A percentile compares a stretch with the other conserved stretches of the same genome.
Conservation (phyloP, 2,329 filamentous ascomycete species). For the Lasiodiplodia gonubiensis region DNA sequence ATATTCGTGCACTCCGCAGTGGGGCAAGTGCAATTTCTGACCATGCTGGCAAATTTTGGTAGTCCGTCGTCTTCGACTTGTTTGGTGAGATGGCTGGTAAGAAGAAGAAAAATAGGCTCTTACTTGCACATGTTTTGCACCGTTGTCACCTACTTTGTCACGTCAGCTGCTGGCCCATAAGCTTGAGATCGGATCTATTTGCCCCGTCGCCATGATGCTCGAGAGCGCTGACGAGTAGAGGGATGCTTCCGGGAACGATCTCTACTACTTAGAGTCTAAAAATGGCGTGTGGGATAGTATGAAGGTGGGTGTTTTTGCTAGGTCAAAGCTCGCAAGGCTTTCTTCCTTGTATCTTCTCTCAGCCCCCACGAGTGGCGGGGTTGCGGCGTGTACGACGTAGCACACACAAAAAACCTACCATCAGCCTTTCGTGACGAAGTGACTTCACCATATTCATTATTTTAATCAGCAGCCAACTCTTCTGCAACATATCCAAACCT, state of each 20-base stretch:
- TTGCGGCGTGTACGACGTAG: no score
- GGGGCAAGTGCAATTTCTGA: slow-evolving; percentile 27
- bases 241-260: slow-evolving; percentile 32
- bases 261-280: slow-evolving; percentile 33
- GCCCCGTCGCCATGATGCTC: slow-evolving; percentile 31
- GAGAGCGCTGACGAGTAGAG: slow-evolving; percentile 30
- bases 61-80: slow-evolving; percentile 26
- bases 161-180: no score
- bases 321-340: background rate
- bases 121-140: slow-evolving; percentile 30
- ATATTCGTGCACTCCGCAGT: slow-evolving; percentile 6
- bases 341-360: no score
- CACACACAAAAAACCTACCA: no score
- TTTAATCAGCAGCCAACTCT: background rate
- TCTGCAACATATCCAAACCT: background rate
- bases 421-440: no score
- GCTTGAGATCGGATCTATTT: background rate
- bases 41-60: slow-evolving; percentile 28
- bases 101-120: slow-evolving; percentile 27
- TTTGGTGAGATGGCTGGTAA: slow-evolving; percentile 6
- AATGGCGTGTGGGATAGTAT: slow-evolving; percentile 17
- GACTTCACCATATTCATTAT: no score
- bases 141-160: slow-evolving; percentile 20
- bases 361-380: background rate
- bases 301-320: background rate